Evolutionary conservation across 1,139 yeast genomes (phyloP).

Genomic region (Saccharomycopsis hybrid): DNA sequence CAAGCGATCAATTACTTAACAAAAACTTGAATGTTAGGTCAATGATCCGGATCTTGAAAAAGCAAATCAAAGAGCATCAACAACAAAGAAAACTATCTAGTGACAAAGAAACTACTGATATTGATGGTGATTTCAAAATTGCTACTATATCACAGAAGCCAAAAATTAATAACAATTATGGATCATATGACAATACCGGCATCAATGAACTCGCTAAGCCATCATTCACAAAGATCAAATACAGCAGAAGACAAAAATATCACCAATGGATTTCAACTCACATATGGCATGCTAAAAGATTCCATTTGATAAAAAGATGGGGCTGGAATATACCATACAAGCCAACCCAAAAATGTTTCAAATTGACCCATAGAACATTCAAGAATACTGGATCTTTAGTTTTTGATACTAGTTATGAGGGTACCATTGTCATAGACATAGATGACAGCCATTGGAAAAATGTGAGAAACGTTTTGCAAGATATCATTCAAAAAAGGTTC

Average conservation of each 20-base stretch:
- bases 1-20: conserved; percentile 28
- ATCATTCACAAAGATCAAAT: conserved; percentile 54
- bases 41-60: conserved; percentile 32
- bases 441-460: conserved; percentile 10
- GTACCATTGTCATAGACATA: conserved; percentile 45
- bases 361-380: conserved; percentile 64
- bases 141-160: not conserved
- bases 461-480: not conserved
- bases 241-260: conserved; percentile 57
- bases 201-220: conserved; percentile 41
- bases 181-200: conserved; percentile 58
- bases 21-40: conserved; percentile 31
- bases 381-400: conserved; percentile 50
- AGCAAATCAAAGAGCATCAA: conserved; percentile 29
- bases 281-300: conserved; percentile 92
- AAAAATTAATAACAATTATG: conserved; percentile 45
- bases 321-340: conserved; percentile 72
- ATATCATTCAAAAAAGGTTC: conserved; percentile 1
- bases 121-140: too few species aligned
- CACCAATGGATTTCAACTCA: conserved; percentile 85
- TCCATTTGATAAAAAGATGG: conserved; percentile 77
- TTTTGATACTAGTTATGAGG: conserved; percentile 68
- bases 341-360: conserved; percentile 86
- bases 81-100: conserved; percentile 10
- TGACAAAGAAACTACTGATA: not conserved